Percentiles rank a stretch among this genome's conserved stretches.
Conservation (phyloP, 2,329 filamentous ascomycete species). For the Arthrobotrys pseudoclavata region DNA sequence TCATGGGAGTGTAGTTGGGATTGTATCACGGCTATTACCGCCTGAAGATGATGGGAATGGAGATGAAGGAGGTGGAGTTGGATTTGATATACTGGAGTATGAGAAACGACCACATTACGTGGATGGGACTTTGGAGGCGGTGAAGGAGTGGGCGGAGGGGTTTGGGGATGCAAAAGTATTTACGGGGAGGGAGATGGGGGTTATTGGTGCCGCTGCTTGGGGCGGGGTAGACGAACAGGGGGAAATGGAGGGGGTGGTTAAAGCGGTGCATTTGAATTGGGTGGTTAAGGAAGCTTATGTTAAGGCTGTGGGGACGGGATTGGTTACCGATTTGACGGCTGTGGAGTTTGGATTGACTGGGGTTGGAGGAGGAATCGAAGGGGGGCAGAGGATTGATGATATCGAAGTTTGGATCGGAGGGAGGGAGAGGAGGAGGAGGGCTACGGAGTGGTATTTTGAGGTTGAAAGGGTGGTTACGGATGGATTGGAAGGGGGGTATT, state of each 20-base stretch:
- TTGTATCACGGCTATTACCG: conserved; percentile 24
- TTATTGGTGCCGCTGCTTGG: conserved; percentile 34
- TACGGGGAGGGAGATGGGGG: conserved; percentile 60
- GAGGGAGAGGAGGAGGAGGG: conserved; percentile 32
- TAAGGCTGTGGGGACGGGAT: conserved; percentile 63
- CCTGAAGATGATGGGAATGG: conserved; percentile 27
- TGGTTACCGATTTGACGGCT: conserved; percentile 61
- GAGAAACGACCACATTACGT: conserved; percentile 47
- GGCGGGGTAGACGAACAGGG: background rate
- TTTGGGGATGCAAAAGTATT: conserved; percentile 59
- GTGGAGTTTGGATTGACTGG: conserved; percentile 62
- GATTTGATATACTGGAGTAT: conserved; percentile 43
- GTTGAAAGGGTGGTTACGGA: conserved; percentile 56
- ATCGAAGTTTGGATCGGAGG: conserved; percentile 59
- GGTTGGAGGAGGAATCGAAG: conserved; percentile 42
- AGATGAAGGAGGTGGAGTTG: conserved; percentile 55
- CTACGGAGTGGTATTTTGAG: conserved; percentile 58
- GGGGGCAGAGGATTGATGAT: conserved; percentile 31
- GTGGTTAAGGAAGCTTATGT: conserved; percentile 63
- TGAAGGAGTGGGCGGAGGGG: conserved; percentile 60
- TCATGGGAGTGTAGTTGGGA: conserved; percentile 58
- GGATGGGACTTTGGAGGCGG: conserved; percentile 47
- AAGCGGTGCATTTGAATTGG: conserved; percentile 62
- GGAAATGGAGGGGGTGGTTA: conserved; percentile 42
- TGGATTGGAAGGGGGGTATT: conserved; percentile 58